Evolutionary conservation across 208 protist genomes (phyloP).

Genomic region (Crithidia expoeki): DNA sequence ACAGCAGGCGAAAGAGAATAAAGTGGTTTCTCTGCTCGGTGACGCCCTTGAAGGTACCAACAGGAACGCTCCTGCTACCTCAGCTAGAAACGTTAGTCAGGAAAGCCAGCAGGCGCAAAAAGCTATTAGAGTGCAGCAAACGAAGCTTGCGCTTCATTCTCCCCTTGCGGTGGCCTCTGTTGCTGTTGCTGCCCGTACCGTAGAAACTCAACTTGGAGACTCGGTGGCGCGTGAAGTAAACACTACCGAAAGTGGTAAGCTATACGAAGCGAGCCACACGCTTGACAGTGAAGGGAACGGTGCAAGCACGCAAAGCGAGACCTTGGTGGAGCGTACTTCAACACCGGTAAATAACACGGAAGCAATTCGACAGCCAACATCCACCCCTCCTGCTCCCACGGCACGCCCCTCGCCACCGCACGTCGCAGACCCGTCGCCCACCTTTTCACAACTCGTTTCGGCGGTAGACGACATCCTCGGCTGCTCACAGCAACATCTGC

Average conservation of each 20-base stretch:
- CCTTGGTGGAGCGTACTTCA: not conserved
- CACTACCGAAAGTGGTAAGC: not conserved
- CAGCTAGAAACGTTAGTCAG: too few relatives aligned
- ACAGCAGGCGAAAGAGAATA: not conserved
- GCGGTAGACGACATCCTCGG: constrained; percentile 21
- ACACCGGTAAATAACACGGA: not conserved
- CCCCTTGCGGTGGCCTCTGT: too few relatives aligned
- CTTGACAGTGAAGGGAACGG: not conserved
- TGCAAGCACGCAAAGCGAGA: not conserved
- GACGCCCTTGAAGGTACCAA: not conserved
- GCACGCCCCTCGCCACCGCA: not conserved
- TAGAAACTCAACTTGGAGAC: too few relatives aligned
- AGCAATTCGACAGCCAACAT: too few relatives aligned
- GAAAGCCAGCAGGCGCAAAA: not conserved
- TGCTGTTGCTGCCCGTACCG: too few relatives aligned
- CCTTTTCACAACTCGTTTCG: constrained; percentile 23
- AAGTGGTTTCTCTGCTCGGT: not conserved
- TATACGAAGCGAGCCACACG: not conserved
- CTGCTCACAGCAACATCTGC: not conserved
- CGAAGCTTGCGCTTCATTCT: too few relatives aligned
- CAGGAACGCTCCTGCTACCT: too few relatives aligned
- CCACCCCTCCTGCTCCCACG: not conserved
- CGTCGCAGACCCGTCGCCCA: not conserved
- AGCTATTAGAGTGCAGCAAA: too few relatives aligned
- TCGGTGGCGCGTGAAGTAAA: too few relatives aligned